Evolutionary conservation across 2,329 filamentous ascomycete genomes (phyloP), one percentile per base, ranked within the genome.

Genomic region (Cladophialophora yegresii): DNA sequence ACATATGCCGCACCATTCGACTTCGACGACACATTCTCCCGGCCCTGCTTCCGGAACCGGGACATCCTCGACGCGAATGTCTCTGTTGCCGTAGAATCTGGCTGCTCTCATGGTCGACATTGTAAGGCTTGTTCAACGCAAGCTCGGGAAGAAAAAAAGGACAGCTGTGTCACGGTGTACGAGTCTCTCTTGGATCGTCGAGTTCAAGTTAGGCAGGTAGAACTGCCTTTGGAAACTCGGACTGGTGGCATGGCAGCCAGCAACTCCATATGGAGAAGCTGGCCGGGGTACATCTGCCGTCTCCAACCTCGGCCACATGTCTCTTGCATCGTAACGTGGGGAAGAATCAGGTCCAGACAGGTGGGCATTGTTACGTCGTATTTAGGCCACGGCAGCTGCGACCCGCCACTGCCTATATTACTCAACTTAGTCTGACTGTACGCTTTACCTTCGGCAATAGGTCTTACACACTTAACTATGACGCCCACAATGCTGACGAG

Each of bases 1-100:
- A 58, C 72, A 74, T 36, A 74, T 73, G 0, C 72, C 72, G 40
- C 66, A 66, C 60, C 65, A 74, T 10, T 71, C 67, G 2, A 68
- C 55, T 30, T 70, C 70, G 22, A 73, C 63, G 36, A 80, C 79
- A 50, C 79, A 77, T 64, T 79, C 75, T 0, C 76, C 77, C 58
- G 75, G 72, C 26, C 72, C 73, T 13, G 77, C 71, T 59, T 73
- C 68, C n/a, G 78, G 78, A 22, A 78, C 69, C 5, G 77, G 74
- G 33, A 81, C 74, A 26, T 77, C 70, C 58, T 81, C 79, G 36
- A 77, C 75, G 61, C 78, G 70, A 64, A 81, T 69, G 56, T 81
- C 78, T 43, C 73, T 69, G 61, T 78, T 71, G 23, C 78, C 79
- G 65, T 81, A 75, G 68, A 78, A 81, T 5, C 78, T 74, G 5